These are phyloP conservation scores for Microstroma glucosiphilum DNA, from an alignment of 1,284 basidiomycete genomes.

Conservation along the genomic window DNA sequence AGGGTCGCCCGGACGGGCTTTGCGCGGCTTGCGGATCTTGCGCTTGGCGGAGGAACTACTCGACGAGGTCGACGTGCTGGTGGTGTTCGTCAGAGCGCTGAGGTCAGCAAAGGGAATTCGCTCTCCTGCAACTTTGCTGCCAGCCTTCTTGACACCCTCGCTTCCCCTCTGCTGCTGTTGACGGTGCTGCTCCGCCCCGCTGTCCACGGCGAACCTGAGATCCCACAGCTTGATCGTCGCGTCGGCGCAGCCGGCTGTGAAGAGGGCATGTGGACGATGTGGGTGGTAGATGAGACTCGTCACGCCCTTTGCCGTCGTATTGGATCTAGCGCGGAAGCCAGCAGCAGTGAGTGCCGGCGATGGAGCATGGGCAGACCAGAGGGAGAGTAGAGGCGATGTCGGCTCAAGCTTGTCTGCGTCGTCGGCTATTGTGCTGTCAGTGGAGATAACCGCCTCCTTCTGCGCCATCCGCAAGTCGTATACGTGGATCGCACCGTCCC, in stretches of 20 bases:
- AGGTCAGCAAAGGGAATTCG: conserved; percentile 1
- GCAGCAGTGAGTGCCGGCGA: neutral
- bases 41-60: neutral
- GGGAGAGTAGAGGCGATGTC: conserved; percentile 2
- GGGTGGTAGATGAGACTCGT: conserved; percentile 33
- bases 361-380: conserved; percentile 33
- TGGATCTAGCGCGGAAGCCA: conserved; percentile 7
- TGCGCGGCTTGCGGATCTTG: neutral
- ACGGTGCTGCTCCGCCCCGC: neutral
- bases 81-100: neutral
- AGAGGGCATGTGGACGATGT: conserved; percentile 29
- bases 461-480: conserved; percentile 30
- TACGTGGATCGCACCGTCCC: conserved; percentile 43
- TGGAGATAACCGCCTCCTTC: neutral
- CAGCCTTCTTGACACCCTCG: neutral
- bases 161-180: neutral
- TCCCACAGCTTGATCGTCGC: conserved; percentile 46
- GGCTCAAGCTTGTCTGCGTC: neutral
- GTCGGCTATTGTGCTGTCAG: conserved; percentile 5
- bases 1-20: neutral
- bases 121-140: neutral
- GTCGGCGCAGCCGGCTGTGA: conserved; percentile 36
- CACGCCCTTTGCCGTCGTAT: conserved; percentile 22
- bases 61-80: neutral
- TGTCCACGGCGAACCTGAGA: conserved; percentile 19